These are phyloP conservation scores for Penicillium atrosanguineum DNA, from an alignment of 495 filamentous ascomycete species.

Conservation along the genomic window DNA sequence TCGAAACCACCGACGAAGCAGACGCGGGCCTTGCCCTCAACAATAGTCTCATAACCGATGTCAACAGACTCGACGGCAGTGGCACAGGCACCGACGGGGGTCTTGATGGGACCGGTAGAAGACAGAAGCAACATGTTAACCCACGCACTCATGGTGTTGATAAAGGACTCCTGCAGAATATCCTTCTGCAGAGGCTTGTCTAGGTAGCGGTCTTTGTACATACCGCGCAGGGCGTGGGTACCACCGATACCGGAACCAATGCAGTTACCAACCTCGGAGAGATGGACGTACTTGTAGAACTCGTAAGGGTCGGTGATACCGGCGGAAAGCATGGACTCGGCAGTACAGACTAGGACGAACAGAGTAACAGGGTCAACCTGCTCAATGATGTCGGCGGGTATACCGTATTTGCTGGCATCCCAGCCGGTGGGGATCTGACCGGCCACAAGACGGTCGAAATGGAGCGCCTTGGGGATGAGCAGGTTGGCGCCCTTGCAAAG, in stretches of 20 bases:
- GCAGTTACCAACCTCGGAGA: slow-evolving; percentile 98
- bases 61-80: slow-evolving; percentile 97
- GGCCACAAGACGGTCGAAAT: slow-evolving; percentile 94
- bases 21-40: slow-evolving; percentile 94
- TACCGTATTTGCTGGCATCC: slow-evolving; percentile 91
- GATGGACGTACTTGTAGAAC: slow-evolving; percentile 99
- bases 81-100: slow-evolving; percentile 94
- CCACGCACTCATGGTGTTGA: slow-evolving; percentile 99
- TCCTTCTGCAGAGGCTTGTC: slow-evolving; percentile 99
- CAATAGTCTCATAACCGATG: slow-evolving; percentile 95
- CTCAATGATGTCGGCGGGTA: slow-evolving; percentile 94
- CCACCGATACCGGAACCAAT: slow-evolving; percentile 97
- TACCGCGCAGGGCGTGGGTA: slow-evolving; percentile 83
- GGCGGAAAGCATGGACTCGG: slow-evolving; percentile 82
- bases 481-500: slow-evolving; percentile 92
- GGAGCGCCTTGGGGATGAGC: slow-evolving; percentile 92
- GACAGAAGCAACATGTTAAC: slow-evolving; percentile 98
- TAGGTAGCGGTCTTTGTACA: slow-evolving; percentile 97
- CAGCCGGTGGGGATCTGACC: slow-evolving; percentile 96
- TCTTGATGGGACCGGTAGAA: slow-evolving; percentile 97
- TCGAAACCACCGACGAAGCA: slow-evolving; percentile 99
- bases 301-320: slow-evolving; percentile 99
- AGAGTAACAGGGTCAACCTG: slow-evolving; percentile 97
- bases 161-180: slow-evolving; percentile 98
- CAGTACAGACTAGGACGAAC: slow-evolving; percentile 89